Evolutionary conservation across 2,329 filamentous ascomycete genomes (phyloP).

Genomic region (Bipolaris zeicola): DNA sequence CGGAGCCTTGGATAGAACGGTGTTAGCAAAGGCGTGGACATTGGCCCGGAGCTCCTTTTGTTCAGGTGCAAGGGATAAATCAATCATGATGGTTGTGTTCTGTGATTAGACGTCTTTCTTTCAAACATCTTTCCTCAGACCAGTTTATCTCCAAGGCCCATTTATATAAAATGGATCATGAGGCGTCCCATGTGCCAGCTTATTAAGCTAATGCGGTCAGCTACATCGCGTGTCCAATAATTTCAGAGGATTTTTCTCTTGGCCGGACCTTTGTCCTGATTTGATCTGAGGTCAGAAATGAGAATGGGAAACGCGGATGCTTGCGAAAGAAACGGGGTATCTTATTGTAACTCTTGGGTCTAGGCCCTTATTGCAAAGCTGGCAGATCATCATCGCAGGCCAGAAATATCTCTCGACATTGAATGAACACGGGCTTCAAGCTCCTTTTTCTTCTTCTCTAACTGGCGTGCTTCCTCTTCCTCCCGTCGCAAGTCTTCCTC

Average conservation of each 20-base stretch:
- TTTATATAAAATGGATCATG: not conserved
- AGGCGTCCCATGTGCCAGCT: not conserved
- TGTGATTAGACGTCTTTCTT: not conserved
- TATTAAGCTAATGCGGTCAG: slow-evolving; percentile 2
- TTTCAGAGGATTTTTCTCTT: not conserved
- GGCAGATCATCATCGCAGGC: slow-evolving; percentile 49
- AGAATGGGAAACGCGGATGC: not conserved
- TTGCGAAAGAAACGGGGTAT: slow-evolving; percentile 11
- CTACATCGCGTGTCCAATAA: not conserved
- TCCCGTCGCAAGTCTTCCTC: slow-evolving; percentile 72
- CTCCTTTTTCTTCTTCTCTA: slow-evolving; percentile 66
- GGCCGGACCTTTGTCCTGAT: not conserved
- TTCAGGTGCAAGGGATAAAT: not conserved
- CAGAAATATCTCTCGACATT: slow-evolving; percentile 72
- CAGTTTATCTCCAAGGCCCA: not conserved
- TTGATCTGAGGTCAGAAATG: not conserved
- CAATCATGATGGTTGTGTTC: not conserved
- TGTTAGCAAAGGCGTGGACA: not conserved
- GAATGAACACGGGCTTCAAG: slow-evolving; percentile 69
- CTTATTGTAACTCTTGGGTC: slow-evolving; percentile 10
- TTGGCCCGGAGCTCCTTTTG: not conserved
- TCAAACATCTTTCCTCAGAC: not conserved
- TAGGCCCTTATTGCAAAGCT: not conserved
- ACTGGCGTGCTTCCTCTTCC: slow-evolving; percentile 69
- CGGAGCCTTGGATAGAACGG: slow-evolving; percentile 20